Percentiles rank a stretch among this genome's conserved stretches.
These are phyloP conservation scores for Diophrys sp. DNA, from an alignment of 73 alveolate species.

Conservation along the genomic window DNA sequence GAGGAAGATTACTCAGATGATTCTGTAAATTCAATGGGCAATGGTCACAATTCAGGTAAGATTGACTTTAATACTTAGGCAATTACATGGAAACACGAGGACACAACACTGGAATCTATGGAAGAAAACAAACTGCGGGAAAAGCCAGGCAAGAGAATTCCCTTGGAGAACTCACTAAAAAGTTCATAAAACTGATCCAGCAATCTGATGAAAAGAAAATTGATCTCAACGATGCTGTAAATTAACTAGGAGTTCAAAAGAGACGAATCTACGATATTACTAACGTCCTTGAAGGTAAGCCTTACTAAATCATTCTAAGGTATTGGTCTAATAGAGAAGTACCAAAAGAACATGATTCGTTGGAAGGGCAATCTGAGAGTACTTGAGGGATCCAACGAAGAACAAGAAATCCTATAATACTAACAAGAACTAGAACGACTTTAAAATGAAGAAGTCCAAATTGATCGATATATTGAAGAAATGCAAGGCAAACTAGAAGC, in stretches of 20 bases:
- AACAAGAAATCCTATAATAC: neutral
- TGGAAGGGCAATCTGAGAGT: slow-evolving; percentile 61
- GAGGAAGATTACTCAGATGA: neutral
- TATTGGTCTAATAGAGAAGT: slow-evolving; percentile 79
- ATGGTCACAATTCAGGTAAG: neutral
- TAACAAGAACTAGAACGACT: slow-evolving; percentile 18
- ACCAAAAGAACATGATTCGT: slow-evolving; percentile 75
- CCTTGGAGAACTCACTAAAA: slow-evolving; percentile 77
- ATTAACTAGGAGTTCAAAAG: slow-evolving; percentile 74
- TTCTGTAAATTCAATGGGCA: neutral
- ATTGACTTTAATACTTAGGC: neutral
- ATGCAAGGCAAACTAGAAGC: slow-evolving; percentile 17
- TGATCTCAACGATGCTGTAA: slow-evolving; percentile 79
- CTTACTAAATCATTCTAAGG: slow-evolving; percentile 7
- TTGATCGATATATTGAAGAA: slow-evolving; percentile 14
- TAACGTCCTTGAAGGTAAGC: slow-evolving; percentile 77
- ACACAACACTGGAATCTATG: neutral
- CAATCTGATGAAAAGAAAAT: slow-evolving; percentile 61
- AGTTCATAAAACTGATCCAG: slow-evolving; percentile 65
- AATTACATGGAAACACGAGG: neutral
- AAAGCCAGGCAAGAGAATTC: slow-evolving; percentile 79
- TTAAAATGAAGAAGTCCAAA: slow-evolving; percentile 24
- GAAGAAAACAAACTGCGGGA: slow-evolving; percentile 17
- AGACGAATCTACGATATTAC: slow-evolving; percentile 89
- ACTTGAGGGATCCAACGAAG: neutral